phyloP scores from a whole-genome alignment of 2,329 filamentous ascomycete genomes.

The Dactylellina cionopaga region DNA sequence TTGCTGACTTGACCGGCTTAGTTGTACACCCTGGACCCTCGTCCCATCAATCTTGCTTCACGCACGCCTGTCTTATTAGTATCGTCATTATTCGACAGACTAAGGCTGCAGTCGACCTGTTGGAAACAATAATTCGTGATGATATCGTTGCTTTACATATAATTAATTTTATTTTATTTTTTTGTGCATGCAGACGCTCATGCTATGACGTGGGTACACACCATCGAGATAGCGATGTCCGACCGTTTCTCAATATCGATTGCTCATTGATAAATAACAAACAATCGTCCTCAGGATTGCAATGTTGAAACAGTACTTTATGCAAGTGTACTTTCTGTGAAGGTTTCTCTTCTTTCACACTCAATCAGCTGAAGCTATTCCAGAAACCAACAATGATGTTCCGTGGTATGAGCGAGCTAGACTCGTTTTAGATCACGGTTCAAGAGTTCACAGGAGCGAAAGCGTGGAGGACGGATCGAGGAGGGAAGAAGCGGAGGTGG shows the following conservation, averaged over 20 bases:
- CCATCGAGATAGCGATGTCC: too few relatives aligned
- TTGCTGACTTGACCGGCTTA: constrained; percentile 13
- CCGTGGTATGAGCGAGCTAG: constrained; percentile 7
- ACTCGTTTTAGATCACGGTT: constrained; percentile 8
- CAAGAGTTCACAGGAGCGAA: background rate
- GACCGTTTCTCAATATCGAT: too few relatives aligned
- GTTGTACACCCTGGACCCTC: constrained; percentile 17
- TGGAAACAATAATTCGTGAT: constrained; percentile 1
- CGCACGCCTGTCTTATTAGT: constrained; percentile 8
- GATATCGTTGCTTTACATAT: constrained; percentile 5
- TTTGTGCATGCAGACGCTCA: background rate
- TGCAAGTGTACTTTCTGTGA: too few relatives aligned
- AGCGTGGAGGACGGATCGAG: constrained; percentile 26
- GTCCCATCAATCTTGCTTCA: constrained; percentile 29
- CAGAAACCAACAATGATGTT: constrained; percentile 21
- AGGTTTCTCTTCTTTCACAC: too few relatives aligned
- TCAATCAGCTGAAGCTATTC: background rate
- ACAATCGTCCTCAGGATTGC: background rate
- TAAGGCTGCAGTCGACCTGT: too few relatives aligned
- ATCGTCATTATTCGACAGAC: too few relatives aligned
- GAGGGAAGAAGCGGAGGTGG: constrained; percentile 37
- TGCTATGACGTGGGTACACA: background rate
- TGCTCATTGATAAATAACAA: too few relatives aligned
- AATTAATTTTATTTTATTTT: background rate
- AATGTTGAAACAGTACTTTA: constrained; percentile 9